Evolutionary conservation across 495 filamentous ascomycete genomes (phyloP), one percentile per base, ranked within the genome.

Genomic region (Pyrenopolyporus hunteri): DNA sequence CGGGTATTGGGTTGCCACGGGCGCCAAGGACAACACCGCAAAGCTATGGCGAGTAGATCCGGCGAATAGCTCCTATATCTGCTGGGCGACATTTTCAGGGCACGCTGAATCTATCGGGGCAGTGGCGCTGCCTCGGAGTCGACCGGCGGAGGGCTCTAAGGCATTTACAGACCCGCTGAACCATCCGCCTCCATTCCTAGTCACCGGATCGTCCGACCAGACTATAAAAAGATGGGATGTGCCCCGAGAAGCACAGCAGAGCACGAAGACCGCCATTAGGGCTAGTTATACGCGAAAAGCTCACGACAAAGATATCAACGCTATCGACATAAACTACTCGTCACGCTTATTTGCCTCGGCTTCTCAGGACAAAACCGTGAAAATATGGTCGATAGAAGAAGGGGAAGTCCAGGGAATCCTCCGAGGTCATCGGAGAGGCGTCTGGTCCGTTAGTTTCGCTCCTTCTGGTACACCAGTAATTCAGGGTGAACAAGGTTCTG

Each of bases 221-320:
- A 98, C 95, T 4, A 82, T 99, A 58, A 98, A 99, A 74, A 86
- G 87, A 52, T 96, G 94, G 87, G 87, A 92, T 50, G 84, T 90
- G 40, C 82, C 75, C 66, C 59, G 74, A 69, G 37, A 75, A 64
- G 22, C 68, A 75, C 72, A 75, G 39, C 77, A 79, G 53, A 64
- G 68, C 13, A 64, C 74, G 32, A 72, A 82, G 57, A 66, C 78
- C 17, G 61, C 76, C 44, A 59, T 74, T 20, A 81, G 83, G 65
- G 86, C 91, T 5, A 65, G 83, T 11, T 95, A 91, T 64, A 97
- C 93, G 4, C 83, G 93, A 28, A 90, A 96, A 74, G 95, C 94
- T 1, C 94, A 99, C 72, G 94, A 99, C 55, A 99, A 98, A 65
- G 94, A 99, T 62, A 99, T 99, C 77, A 99, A 99, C 63, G 91